Percentiles rank a stretch among this genome's conserved stretches.
These are phyloP conservation scores for Orychophragmus violaceus DNA, from an alignment of 345 rosid species.

Conservation along the genomic window DNA sequence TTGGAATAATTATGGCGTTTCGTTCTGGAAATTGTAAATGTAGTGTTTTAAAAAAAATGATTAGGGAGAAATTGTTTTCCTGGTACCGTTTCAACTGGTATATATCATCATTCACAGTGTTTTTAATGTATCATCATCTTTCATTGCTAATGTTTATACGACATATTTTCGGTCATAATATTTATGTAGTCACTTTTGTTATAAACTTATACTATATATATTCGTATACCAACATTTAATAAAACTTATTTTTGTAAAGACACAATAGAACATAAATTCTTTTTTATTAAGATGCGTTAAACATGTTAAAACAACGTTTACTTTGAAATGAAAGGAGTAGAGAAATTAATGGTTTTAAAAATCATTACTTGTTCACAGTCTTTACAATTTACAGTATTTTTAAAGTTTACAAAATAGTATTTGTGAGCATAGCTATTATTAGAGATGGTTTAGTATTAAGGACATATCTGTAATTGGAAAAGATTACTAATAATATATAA, in stretches of 20 bases:
- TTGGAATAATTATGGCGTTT: neutral
- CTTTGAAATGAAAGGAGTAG: too few species aligned
- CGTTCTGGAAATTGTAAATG: neutral
- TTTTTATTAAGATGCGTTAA: neutral
- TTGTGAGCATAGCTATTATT: neutral
- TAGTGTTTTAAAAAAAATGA: neutral
- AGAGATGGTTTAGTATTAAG: too few species aligned
- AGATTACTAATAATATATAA: too few species aligned
- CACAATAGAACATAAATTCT: neutral
- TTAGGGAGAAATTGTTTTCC: neutral
- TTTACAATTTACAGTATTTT: too few species aligned
- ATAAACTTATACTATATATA: too few species aligned
- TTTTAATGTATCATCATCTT: neutral
- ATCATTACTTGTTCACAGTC: too few species aligned
- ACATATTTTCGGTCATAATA: neutral
- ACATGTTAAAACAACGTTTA: neutral
- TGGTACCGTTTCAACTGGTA: neutral
- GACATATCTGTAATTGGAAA: too few species aligned
- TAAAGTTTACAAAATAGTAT: neutral
- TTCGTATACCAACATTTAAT: neutral
- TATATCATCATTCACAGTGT: neutral
- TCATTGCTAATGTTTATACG: neutral
- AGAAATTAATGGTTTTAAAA: too few species aligned
- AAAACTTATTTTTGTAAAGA: too few species aligned
- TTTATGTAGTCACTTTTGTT: neutral